These are phyloP conservation scores for Vaccinium vitisidaea DNA, from an alignment of 148 eudicot genomes.

Conservation along the genomic window DNA sequence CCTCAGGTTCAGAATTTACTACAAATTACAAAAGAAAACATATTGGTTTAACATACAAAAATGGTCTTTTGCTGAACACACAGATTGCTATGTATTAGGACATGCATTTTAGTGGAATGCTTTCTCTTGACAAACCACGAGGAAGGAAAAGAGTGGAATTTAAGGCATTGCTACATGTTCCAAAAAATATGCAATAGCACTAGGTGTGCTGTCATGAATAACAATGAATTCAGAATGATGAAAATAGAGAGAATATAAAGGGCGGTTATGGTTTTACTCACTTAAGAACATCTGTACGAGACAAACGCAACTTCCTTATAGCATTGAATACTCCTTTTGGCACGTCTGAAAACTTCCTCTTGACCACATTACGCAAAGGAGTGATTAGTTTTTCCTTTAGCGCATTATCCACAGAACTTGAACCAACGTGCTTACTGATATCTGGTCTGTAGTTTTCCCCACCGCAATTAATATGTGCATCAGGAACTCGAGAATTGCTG, in stretches of 20 bases:
- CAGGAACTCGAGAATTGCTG: background rate
- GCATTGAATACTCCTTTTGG: conserved; percentile 45
- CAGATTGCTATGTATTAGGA: background rate
- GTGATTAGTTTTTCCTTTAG: background rate
- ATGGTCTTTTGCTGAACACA: background rate
- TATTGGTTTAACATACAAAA: background rate
- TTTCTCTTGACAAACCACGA: background rate
- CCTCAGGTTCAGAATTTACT: background rate
- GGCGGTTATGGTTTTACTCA: conserved; percentile 23
- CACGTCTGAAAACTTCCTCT: conserved; percentile 14
- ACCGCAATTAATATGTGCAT: background rate
- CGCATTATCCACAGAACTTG: background rate
- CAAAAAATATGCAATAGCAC: background rate
- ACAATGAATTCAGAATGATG: background rate
- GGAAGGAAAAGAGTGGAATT: background rate
- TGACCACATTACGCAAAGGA: background rate
- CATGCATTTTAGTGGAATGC: background rate
- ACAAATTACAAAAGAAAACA: background rate
- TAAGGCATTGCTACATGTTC: background rate
- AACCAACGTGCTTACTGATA: background rate
- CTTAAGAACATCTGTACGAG: conserved; percentile 58
- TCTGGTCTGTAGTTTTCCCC: background rate
- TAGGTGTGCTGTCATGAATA: background rate
- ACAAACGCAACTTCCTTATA: conserved; percentile 48
- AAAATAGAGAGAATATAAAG: background rate